phyloP scores from a whole-genome alignment of 2,329 filamentous ascomycete genomes.

The Venturia oleaginea region DNA sequence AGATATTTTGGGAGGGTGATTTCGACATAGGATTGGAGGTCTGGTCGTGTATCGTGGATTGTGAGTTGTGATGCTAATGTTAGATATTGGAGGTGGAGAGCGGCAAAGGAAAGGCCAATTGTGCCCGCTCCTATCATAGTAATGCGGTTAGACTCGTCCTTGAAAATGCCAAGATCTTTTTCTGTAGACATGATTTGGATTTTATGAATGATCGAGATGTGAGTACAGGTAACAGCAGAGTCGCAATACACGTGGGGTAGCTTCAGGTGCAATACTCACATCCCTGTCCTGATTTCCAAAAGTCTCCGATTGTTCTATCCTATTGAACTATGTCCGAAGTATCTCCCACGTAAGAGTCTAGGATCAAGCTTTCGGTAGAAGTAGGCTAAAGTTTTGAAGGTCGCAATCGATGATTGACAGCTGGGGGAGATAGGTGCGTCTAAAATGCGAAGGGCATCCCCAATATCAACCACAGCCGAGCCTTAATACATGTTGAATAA shows the following conservation, averaged over 20 bases:
- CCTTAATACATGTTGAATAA: no score
- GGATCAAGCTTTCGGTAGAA: no score
- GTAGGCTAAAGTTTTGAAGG: no score
- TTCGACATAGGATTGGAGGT: constrained; percentile 37
- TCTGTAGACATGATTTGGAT: neutral
- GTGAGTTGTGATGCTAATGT: constrained; percentile 31
- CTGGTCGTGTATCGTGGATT: constrained; percentile 43
- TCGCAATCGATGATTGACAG: neutral
- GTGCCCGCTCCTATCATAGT: constrained; percentile 38
- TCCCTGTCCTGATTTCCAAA: neutral
- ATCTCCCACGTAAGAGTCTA: neutral
- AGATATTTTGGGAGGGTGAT: constrained; percentile 37
- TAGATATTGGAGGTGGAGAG: constrained; percentile 42
- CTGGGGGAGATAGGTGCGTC: neutral
- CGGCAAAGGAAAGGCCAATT: constrained; percentile 48
- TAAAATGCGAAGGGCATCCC: neutral
- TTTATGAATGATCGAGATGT: neutral
- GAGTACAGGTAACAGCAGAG: neutral
- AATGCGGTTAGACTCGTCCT: constrained; percentile 20
- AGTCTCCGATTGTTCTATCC: neutral
- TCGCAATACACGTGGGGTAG: neutral
- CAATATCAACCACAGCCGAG: no score
- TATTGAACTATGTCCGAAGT: neutral
- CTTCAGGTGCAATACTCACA: neutral
- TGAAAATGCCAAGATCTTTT: neutral